Evolutionary conservation across 495 filamentous ascomycete genomes (phyloP).

Genomic region (Sphaerosporella brunnea): DNA sequence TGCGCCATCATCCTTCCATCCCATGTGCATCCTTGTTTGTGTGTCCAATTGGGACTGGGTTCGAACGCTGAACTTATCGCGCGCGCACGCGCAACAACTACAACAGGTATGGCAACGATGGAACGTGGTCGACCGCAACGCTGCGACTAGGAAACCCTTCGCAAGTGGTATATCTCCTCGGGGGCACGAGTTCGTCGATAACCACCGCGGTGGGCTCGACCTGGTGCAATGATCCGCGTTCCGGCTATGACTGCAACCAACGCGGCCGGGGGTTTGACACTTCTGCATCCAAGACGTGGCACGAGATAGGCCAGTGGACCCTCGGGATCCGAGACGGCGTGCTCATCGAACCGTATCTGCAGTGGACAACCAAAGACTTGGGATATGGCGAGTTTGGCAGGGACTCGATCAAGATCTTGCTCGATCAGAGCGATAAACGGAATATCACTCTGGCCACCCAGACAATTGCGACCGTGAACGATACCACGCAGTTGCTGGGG

Average conservation of each 20-base stretch:
- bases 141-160: not conserved
- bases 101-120: constrained; percentile 4
- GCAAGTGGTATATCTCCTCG: constrained; percentile 1
- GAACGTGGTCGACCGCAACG: constrained; percentile 5
- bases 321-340: not conserved
- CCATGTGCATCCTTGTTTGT: too few relatives aligned
- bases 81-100: not conserved
- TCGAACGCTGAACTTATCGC: too few relatives aligned
- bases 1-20: not conserved
- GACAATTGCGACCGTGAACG: not conserved
- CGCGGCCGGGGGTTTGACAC: constrained; percentile 1
- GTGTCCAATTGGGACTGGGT: too few relatives aligned
- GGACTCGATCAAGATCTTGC: constrained; percentile 1
- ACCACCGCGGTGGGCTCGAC: not conserved
- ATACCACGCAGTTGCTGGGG: constrained; percentile 1
- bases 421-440: not conserved
- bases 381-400: constrained; percentile 4
- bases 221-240: not conserved
- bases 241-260: constrained; percentile 1
- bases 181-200: not conserved
- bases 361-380: not conserved
- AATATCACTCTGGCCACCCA: not conserved
- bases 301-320: not conserved
- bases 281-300: not conserved
- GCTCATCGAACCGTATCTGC: not conserved